phyloP scores from a whole-genome alignment of 2,329 filamentous ascomycete species.

The Cladobotryum mycophilum region DNA sequence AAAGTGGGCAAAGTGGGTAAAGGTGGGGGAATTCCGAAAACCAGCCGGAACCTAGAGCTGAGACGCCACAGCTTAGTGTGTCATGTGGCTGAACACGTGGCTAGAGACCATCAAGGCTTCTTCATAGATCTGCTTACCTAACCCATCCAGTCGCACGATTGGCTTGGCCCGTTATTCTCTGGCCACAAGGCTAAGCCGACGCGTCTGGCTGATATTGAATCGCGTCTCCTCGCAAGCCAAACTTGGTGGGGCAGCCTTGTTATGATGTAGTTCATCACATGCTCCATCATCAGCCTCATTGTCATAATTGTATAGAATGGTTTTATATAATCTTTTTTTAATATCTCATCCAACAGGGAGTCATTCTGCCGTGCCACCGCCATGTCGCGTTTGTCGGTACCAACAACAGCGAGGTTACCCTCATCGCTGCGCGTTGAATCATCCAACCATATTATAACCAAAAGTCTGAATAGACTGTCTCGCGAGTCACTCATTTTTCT shows the following conservation, averaged over 20 bases:
- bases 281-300: background rate
- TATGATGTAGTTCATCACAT: background rate
- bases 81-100: background rate
- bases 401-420: conserved; percentile 65
- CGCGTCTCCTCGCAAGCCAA: background rate
- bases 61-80: background rate
- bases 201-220: background rate
- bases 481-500: conserved; percentile 66
- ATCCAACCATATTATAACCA: conserved; percentile 56
- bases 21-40: background rate
- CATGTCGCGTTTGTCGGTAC: conserved; percentile 57
- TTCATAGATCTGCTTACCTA: too few relatives aligned
- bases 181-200: background rate
- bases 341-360: background rate
- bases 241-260: background rate
- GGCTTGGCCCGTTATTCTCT: too few relatives aligned
- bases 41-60: background rate
- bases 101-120: background rate
- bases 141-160: too few relatives aligned
- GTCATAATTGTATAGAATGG: conserved; percentile 2
- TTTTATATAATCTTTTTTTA: conserved; percentile 4
- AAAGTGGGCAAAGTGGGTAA: too few relatives aligned
- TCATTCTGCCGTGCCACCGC: background rate
- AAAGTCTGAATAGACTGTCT: conserved; percentile 63
- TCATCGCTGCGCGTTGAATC: conserved; percentile 63